A percentile compares a stretch with the other conserved stretches of the same genome.
These are phyloP conservation scores for Sporothrix pallida DNA, from an alignment of 2,329 filamentous ascomycete species.

Conservation along the genomic window DNA sequence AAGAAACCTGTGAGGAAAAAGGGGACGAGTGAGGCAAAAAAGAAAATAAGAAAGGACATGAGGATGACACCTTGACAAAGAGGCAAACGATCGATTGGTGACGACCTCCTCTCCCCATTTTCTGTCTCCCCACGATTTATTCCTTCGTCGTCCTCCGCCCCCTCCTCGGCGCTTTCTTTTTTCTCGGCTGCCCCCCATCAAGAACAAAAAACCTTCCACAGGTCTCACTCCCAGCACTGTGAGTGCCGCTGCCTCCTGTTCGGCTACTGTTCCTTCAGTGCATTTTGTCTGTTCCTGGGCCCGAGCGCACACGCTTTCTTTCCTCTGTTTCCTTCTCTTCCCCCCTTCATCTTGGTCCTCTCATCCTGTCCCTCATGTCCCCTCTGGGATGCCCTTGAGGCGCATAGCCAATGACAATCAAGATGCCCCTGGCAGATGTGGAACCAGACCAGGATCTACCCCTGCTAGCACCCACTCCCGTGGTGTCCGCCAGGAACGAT, in stretches of 20 bases:
- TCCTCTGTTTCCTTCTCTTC: neutral
- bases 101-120: constrained; percentile 9
- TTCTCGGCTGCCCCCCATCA: constrained; percentile 5
- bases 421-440: neutral
- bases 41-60: neutral
- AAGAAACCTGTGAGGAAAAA: constrained; percentile 1
- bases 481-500: constrained; percentile 34
- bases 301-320: constrained; percentile 22
- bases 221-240: neutral
- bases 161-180: neutral
- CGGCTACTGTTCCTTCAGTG: neutral
- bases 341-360: neutral
- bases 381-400: constrained; percentile 21
- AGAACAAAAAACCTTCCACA: neutral
- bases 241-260: constrained; percentile 20
- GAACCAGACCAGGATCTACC: constrained; percentile 17
- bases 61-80: neutral
- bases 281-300: constrained; percentile 8
- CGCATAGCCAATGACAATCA: constrained; percentile 27
- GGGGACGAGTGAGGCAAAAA: neutral
- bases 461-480: constrained; percentile 32
- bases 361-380: neutral
- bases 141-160: neutral
- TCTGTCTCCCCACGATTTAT: constrained; percentile 12
- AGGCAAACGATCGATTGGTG: neutral